Evolutionary conservation across 2,329 filamentous ascomycete species (phyloP).

Genomic region (Gliomastix tumulicola): DNA sequence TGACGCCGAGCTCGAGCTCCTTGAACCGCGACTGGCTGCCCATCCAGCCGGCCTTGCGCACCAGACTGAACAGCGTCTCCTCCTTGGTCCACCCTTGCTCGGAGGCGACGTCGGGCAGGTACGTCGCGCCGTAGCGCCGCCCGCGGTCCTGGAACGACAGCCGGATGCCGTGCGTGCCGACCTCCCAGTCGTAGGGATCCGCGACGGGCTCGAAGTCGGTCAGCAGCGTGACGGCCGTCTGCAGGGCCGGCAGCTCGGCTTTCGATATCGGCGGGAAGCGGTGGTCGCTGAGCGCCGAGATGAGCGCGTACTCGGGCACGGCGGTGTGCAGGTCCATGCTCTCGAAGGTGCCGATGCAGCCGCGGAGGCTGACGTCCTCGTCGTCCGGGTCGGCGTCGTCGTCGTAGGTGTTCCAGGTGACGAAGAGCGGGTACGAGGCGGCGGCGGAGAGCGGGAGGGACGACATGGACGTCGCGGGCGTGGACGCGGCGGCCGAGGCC

Average conservation of each 20-base stretch:
- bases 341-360: constrained; percentile 95
- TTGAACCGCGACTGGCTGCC: constrained; percentile 75
- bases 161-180: constrained; percentile 81
- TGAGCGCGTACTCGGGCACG: constrained; percentile 73
- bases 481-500: constrained; percentile 34
- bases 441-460: constrained; percentile 22
- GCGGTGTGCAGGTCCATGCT: constrained; percentile 65
- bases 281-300: constrained; percentile 61
- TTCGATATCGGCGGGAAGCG: constrained; percentile 51
- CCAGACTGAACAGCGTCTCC: constrained; percentile 80
- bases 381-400: constrained; percentile 16
- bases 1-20: constrained; percentile 70
- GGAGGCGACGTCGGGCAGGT: constrained; percentile 81
- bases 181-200: constrained; percentile 73
- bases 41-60: constrained; percentile 91
- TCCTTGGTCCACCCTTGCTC: constrained; percentile 97
- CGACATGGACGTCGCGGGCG: constrained; percentile 35
- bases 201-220: constrained; percentile 75
- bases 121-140: constrained; percentile 75
- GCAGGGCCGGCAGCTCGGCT: constrained; percentile 48
- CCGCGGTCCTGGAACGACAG: constrained; percentile 75
- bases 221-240: constrained; percentile 72
- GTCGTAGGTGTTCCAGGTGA: constrained; percentile 80
- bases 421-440: constrained; percentile 69
- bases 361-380: constrained; percentile 65